A percentile compares a stretch with the other conserved stretches of the same genome.
Conservation (phyloP, 2,329 filamentous ascomycete genomes). For the Ophiostoma ips region DNA sequence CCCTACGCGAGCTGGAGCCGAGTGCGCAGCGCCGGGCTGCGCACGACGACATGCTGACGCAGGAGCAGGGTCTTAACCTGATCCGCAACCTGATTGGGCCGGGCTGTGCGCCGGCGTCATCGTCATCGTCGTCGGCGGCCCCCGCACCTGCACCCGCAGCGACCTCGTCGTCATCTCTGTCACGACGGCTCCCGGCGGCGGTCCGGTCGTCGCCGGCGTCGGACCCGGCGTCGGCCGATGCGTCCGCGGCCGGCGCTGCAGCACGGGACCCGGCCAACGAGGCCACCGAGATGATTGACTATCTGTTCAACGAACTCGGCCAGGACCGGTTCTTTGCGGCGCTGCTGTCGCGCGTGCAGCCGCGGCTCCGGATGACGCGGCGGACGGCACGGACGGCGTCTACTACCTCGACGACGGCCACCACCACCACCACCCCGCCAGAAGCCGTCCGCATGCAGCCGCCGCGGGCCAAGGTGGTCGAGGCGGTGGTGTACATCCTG, state of each 20-base stretch:
- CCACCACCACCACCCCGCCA: no score
- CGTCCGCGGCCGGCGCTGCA: slow-evolving; percentile 13
- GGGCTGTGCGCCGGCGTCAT: no score
- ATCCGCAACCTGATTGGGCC: slow-evolving; percentile 69
- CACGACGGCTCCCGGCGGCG: no score
- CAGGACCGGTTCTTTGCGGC: slow-evolving; percentile 69
- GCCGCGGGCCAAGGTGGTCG: slow-evolving; percentile 56
- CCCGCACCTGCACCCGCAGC: no score
- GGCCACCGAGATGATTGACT: slow-evolving; percentile 66
- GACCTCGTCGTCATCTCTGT: no score
- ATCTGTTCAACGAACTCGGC: slow-evolving; percentile 62
- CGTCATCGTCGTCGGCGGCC: slow-evolving; percentile 18
- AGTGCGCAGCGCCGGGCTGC: slow-evolving; percentile 54
- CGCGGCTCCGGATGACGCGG: no score
- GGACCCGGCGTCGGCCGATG: background rate
- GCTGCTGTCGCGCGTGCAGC: slow-evolving; percentile 55
- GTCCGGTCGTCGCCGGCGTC: background rate
- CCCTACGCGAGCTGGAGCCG: slow-evolving; percentile 50
- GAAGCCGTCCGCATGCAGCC: slow-evolving; percentile 33
- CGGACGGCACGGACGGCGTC: no score
- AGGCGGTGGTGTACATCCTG: slow-evolving; percentile 66
- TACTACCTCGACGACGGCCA: no score
- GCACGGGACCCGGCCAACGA: slow-evolving; percentile 35
- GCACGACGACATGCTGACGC: slow-evolving; percentile 69
- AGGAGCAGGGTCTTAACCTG: slow-evolving; percentile 82